A percentile compares a stretch with the other conserved stretches of the same genome.
Conservation (phyloP, 768 basidiomycete species). For the Amanita rimosa region DNA sequence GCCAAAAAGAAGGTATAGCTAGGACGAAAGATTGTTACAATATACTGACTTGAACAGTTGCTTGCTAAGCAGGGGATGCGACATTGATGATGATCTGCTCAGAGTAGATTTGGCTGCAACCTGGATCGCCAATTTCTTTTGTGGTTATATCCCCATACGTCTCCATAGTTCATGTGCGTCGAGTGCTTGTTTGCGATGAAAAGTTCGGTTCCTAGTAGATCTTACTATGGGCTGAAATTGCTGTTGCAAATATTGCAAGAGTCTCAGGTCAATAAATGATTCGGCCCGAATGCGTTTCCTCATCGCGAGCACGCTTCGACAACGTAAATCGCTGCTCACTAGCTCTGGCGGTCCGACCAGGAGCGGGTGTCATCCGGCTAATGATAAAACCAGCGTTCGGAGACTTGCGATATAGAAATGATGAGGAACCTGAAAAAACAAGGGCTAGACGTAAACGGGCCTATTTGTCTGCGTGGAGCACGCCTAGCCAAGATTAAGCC, state of each 20-base stretch:
- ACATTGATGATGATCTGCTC: background rate
- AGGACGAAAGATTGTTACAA: background rate
- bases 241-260: background rate
- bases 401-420: background rate
- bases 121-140: background rate
- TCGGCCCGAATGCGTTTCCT: background rate
- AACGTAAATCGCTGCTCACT: background rate
- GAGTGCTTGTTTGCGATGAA: background rate
- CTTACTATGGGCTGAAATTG: background rate
- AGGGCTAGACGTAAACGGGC: no score
- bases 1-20: background rate
- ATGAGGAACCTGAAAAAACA: background rate
- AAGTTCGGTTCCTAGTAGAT: background rate
- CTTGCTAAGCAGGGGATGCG: background rate
- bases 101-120: background rate
- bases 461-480: no score
- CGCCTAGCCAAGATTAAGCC: no score
- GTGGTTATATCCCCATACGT: background rate
- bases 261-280: background rate
- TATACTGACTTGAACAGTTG: background rate
- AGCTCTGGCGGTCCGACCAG: no score
- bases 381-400: background rate
- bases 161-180: background rate
- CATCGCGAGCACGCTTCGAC: background rate
- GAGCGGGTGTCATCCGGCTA: slow-evolving; percentile 3